Evolutionary conservation across 2,329 filamentous ascomycete genomes (phyloP), one percentile per base, ranked within the genome.

Genomic region (Epichloe sibirici): DNA sequence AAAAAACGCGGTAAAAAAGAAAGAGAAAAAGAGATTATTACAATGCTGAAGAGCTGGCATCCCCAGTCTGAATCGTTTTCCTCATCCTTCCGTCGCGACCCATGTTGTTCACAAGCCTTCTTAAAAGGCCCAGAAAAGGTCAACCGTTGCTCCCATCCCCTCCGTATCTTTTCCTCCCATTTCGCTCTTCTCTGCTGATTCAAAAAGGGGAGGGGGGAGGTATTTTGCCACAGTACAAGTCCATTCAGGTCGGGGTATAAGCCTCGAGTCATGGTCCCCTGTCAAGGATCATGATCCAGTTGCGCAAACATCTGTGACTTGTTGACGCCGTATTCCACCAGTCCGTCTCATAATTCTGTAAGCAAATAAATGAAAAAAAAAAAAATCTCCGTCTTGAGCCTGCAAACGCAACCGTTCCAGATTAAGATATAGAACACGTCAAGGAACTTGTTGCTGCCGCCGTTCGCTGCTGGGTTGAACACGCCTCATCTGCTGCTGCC

Each of bases 21-120:
- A 65, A 66, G 65, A 64, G 69, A 66, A 66, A 65, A 65, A 63
- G 69, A 67, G 66, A 69, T 68, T 74, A 75, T 72, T 75, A 75
- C 71, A 75, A 74, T 72, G 67, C 67, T 69, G 63, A 71, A 69
- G 63, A 68, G 66, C 62, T 59, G 58, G 59, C 56, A 56, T 53
- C 54, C 58, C 55, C 54, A 52, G 51, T 51, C 57, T 56, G 58
- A 62, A 28, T 58, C 57, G 53, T 61, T 64, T 58, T 56, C 55
- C 57, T 59, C 60, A 57, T 52, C 51, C 51, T 53, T 55, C 53
- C 54, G 12, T 39, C 13, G 15, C 37, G 11, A 39, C 5, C 37
- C 37, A 28, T 5, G 1, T 13, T 38, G 45, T 47, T 25, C 31
- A 17, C n/a, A n/a, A 34, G 44, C 44, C 5, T 34, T 31, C 12